Percentiles rank a stretch among this genome's conserved stretches.
phyloP scores from a whole-genome alignment of 306 rosid species.

The Lathyrus oleraceus region DNA sequence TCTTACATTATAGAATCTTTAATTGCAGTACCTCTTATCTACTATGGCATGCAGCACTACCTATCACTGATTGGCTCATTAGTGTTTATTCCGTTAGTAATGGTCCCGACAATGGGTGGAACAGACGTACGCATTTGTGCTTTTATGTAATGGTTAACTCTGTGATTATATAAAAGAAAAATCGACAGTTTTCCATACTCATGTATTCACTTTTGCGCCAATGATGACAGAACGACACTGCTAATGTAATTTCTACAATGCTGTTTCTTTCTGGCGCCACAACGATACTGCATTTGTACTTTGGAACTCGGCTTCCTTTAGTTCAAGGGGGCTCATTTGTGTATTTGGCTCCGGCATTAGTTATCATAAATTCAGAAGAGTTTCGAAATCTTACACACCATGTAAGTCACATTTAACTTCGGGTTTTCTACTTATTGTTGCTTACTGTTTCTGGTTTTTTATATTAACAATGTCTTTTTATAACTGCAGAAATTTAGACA shows the following conservation, averaged over 20 bases:
- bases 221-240: slow-evolving; percentile 66
- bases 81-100: slow-evolving; percentile 71
- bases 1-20: slow-evolving; percentile 31
- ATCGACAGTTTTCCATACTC: slow-evolving; percentile 14
- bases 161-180: slow-evolving; percentile 21
- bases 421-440: slow-evolving; percentile 25
- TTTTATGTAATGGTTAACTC: slow-evolving; percentile 28
- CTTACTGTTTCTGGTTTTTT: slow-evolving; percentile 21
- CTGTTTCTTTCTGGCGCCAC: slow-evolving; percentile 73
- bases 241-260: slow-evolving; percentile 74
- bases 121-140: slow-evolving; percentile 66
- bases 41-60: slow-evolving; percentile 88
- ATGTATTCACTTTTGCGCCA: slow-evolving; percentile 17
- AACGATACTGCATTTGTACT: slow-evolving; percentile 72
- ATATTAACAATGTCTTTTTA: slow-evolving; percentile 25
- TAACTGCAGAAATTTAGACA: slow-evolving; percentile 80
- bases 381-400: slow-evolving; percentile 76
- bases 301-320: slow-evolving; percentile 78
- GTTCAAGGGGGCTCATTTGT: slow-evolving; percentile 93
- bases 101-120: slow-evolving; percentile 86
- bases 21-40: slow-evolving; percentile 67
- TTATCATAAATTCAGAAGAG: slow-evolving; percentile 70
- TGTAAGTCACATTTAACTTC: slow-evolving; percentile 49
- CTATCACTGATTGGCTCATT: slow-evolving; percentile 90
- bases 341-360: slow-evolving; percentile 78